Conservation (phyloP, 2,329 filamentous ascomycete species). For the Trichoderma sp. region DNA sequence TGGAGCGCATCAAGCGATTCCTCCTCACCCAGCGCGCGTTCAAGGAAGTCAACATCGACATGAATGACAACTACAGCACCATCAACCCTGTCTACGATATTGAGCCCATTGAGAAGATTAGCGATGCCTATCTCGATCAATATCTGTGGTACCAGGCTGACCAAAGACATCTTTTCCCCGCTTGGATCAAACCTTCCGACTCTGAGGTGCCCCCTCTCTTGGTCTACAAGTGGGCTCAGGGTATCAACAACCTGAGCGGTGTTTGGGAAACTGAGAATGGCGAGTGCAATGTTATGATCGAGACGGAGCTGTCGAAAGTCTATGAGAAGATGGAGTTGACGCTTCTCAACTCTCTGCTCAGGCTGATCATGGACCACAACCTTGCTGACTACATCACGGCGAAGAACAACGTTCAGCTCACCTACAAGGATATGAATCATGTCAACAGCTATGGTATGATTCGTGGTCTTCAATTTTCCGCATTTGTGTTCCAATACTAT, state of each 20-base stretch:
- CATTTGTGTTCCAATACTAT: conserved; percentile 99
- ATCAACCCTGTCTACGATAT: conserved; percentile 99
- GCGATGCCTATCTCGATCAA: conserved; percentile 96
- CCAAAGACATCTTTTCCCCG: conserved; percentile 92
- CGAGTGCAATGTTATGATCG: conserved; percentile 98
- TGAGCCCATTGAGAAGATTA: conserved; percentile 99
- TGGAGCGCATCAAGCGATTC: conserved; percentile 97
- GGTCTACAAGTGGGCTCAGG: conserved; percentile 98
- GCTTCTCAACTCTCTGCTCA: conserved; percentile 85
- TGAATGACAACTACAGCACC: conserved; percentile 99
- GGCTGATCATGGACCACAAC: conserved; percentile 99
- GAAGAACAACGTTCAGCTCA: conserved; percentile 98
- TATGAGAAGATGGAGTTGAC: conserved; percentile 99
- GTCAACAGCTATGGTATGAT: conserved; percentile 99
- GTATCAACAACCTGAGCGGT: conserved; percentile 95
- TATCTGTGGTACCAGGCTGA: conserved; percentile 99
- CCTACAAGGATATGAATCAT: conserved; percentile 99
- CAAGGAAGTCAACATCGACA: conserved; percentile 99
- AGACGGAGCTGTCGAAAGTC: conserved; percentile 97
- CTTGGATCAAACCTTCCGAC: conserved; percentile 99
- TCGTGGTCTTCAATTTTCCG: conserved; percentile 94
- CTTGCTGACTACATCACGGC: conserved; percentile 98
- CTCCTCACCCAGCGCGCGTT: conserved; percentile 95
- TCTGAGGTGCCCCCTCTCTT: conserved; percentile 94
- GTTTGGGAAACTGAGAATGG: conserved; percentile 94